Evolutionary conservation across 192 early-diverging fungal genomes (phyloP).

Genomic region (Coemansia sp.): DNA sequence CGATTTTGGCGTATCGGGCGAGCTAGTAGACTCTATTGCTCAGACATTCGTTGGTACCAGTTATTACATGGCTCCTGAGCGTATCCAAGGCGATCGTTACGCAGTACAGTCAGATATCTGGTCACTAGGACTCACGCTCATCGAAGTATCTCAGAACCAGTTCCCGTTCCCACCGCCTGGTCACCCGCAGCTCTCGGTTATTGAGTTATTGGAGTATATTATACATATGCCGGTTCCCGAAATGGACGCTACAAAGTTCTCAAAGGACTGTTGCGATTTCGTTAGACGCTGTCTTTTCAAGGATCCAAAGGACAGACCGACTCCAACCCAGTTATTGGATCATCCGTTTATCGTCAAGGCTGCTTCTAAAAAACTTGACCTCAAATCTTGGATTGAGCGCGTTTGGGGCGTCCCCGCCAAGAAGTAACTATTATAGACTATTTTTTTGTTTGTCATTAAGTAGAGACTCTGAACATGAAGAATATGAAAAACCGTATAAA

Average conservation of each 20-base stretch:
- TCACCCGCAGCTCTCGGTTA: constrained; percentile 73
- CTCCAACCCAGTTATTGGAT: constrained; percentile 65
- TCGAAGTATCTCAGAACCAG: constrained; percentile 91
- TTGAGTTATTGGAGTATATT: constrained; percentile 95
- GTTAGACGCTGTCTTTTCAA: constrained; percentile 67
- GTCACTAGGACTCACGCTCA: constrained; percentile 91
- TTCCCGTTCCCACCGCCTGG: constrained; percentile 91
- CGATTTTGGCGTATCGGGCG: constrained; percentile 96
- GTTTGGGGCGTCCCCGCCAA: constrained; percentile 62
- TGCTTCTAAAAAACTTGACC: constrained; percentile 61
- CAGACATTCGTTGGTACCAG: constrained; percentile 97
- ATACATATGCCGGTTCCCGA: constrained; percentile 85
- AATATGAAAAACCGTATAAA: not conserved
- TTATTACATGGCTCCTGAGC: constrained; percentile 97
- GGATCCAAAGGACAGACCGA: constrained; percentile 68
- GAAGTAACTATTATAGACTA: not conserved
- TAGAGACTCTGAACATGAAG: not conserved
- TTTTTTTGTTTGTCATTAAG: not conserved
- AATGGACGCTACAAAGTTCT: constrained; percentile 61
- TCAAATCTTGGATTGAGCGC: constrained; percentile 71
- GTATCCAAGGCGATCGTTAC: constrained; percentile 89
- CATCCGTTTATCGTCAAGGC: constrained; percentile 73
- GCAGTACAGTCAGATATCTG: constrained; percentile 95
- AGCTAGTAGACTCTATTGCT: constrained; percentile 86
- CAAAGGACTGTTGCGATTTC: constrained; percentile 53